These are phyloP conservation scores for Raffaelea deltoideospora DNA, from an alignment of 2,329 filamentous ascomycete species.

Conservation along the genomic window DNA sequence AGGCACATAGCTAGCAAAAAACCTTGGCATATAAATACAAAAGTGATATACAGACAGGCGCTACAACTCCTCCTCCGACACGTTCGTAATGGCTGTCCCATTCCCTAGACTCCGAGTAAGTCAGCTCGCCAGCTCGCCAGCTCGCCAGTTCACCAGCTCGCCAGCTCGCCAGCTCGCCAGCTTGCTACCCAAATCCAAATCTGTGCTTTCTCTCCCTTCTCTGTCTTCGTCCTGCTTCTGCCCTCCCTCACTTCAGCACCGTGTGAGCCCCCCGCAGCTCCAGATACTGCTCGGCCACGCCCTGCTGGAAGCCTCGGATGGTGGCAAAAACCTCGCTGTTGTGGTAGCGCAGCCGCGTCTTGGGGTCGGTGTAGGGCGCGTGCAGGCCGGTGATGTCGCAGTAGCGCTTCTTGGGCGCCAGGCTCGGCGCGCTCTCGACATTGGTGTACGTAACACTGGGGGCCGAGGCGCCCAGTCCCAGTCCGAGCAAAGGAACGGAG, in stretches of 20 bases:
- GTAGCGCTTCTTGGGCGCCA: slow-evolving; percentile 75
- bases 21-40: too few relatives aligned
- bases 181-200: background rate
- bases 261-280: slow-evolving; percentile 86
- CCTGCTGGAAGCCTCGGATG: slow-evolving; percentile 66
- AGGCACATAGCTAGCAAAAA: too few relatives aligned
- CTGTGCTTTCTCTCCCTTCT: background rate
- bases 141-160: too few relatives aligned
- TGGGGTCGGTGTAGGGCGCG: slow-evolving; percentile 87
- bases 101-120: too few relatives aligned
- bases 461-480: slow-evolving; percentile 29
- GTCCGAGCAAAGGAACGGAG: too few relatives aligned
- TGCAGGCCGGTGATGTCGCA: slow-evolving; percentile 90
- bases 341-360: slow-evolving; percentile 84
- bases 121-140: too few relatives aligned
- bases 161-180: too few relatives aligned
- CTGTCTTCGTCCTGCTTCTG: background rate
- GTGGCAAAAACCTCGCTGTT: slow-evolving; percentile 82
- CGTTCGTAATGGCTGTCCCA: too few relatives aligned
- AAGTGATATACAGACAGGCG: too few relatives aligned
- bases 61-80: too few relatives aligned
- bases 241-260: slow-evolving; percentile 59
- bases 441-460: slow-evolving; percentile 85
- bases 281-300: slow-evolving; percentile 73
- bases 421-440: slow-evolving; percentile 76